Conservation (phyloP, 169 alveolate species). For the Cryptosporidium andersoni region DNA sequence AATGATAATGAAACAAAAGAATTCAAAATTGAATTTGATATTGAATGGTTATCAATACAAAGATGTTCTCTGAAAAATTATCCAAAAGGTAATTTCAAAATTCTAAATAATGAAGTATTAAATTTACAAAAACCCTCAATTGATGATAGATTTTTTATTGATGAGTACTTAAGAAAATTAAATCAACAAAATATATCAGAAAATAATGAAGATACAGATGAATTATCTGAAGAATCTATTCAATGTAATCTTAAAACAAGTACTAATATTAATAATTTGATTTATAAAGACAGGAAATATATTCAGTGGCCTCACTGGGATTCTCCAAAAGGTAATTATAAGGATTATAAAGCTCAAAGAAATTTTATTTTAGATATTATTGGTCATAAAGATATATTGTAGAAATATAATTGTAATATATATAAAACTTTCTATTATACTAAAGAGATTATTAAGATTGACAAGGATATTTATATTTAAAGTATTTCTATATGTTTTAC, state of each 20-base stretch:
- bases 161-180: not conserved
- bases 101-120: not conserved
- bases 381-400: not conserved
- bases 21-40: conserved; percentile 17
- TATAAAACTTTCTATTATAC: not conserved
- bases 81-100: conserved; percentile 19
- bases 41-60: conserved; percentile 54
- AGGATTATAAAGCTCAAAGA: conserved; percentile 17
- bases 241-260: too few relatives aligned
- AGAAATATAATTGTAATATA: not conserved
- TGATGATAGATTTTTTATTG: conserved; percentile 1
- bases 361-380: conserved; percentile 31
- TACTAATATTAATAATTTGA: not conserved
- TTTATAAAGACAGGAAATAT: not conserved
- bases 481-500: not conserved
- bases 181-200: not conserved
- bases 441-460: not conserved
- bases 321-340: conserved; percentile 33
- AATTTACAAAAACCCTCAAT: conserved; percentile 3
- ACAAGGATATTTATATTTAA: not conserved
- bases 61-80: conserved; percentile 16
- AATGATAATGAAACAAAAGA: not conserved
- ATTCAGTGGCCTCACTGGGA: conserved; percentile 62
- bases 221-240: too few relatives aligned
- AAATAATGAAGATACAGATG: conserved; percentile 4